Evolutionary conservation across 306 rosid species (phyloP).

Genomic region (Luffa acutangula): DNA sequence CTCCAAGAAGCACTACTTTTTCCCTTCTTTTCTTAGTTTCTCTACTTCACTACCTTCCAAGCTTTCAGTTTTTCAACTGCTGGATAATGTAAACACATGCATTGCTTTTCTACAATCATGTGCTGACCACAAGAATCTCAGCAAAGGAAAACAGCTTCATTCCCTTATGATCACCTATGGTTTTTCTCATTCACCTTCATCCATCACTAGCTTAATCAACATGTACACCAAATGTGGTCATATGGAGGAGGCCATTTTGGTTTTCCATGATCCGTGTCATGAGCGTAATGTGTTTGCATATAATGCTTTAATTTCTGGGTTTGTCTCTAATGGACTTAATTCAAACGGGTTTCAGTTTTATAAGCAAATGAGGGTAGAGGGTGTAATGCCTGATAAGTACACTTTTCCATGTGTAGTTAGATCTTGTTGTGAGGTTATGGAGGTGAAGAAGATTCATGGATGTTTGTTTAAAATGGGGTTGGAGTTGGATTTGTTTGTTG

Average conservation of each 20-base stretch:
- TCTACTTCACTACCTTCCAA: constrained; percentile 19
- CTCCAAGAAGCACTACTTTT: constrained; percentile 8
- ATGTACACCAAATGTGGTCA: constrained; percentile 71
- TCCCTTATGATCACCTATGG: constrained; percentile 38
- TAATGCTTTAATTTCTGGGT: constrained; percentile 68
- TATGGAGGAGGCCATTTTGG: constrained; percentile 34
- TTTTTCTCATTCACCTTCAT: constrained; percentile 36
- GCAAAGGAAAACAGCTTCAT: constrained; percentile 48
- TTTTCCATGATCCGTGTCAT: constrained; percentile 29
- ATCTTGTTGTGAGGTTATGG: constrained; percentile 42
- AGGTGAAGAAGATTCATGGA: constrained; percentile 64
- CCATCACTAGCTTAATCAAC: constrained; percentile 68
- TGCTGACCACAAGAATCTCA: constrained; percentile 37
- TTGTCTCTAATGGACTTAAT: constrained; percentile 37
- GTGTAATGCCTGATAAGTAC: constrained; percentile 55
- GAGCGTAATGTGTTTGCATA: constrained; percentile 56
- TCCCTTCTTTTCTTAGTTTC: constrained; percentile 19
- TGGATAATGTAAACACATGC: constrained; percentile 27
- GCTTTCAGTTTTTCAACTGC: background rate
- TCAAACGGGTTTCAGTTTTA: constrained; percentile 33
- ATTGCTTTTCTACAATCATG: constrained; percentile 48
- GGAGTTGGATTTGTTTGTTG: constrained; percentile 65
- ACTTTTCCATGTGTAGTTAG: constrained; percentile 65
- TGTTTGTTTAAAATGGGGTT: constrained; percentile 57
- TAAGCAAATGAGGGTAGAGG: constrained; percentile 37